Base-by-base conservation (phyloP, 805 yeast genomes). In the Saccharomycopsis amapae region DNA sequence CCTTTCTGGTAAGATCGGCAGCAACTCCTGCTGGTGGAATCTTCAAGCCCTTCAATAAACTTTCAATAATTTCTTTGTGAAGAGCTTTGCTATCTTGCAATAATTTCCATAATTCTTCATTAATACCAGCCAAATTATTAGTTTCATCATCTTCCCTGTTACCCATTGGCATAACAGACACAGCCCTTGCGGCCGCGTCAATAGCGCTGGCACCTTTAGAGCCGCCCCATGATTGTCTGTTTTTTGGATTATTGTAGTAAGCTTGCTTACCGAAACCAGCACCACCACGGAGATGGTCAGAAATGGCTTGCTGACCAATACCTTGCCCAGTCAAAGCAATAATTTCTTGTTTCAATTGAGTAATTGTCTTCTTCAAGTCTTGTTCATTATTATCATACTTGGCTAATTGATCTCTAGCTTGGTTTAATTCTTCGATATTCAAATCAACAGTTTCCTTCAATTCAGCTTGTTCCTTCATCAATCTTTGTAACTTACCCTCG, bases 11-110 rank as follows among this genome's bases (percentile, higher is more conserved):
- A 53, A 87, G 69, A 57, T 81, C 86, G 39, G 86, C 81, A 37
- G 93, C 88, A 40, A 84, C 86, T 50, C 87, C 84, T 19, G 95
- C 82, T 32, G 81, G 78, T 38, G 97, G 97, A 44, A 89, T 78
- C 64, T 79, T 84, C 63, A 90, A 72, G 9, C 87, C 89, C 68
- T 79, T 83, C 59, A 93, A 71, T 51, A 93, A 69, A 4, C 95
- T 95, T 55, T 83, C 89, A 25, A 88, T 82, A 41, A 87, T 84
- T 63, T 90, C 97, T 50, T 77, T 73, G 61, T 85, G 90, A 52
- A 90, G 68, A 43, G 75, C 70, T 48, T 76, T 76, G 2, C 93
- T 78, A 55, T 85, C 85, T 57, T 83, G 78, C 50, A 85, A 68
- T 56, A 81, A 68, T 55, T 75, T 72, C 73, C 77, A 84, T 46